phyloP scores from a whole-genome alignment of 148 eudicot genomes.

The Mesembryanthemum crystallinum region DNA sequence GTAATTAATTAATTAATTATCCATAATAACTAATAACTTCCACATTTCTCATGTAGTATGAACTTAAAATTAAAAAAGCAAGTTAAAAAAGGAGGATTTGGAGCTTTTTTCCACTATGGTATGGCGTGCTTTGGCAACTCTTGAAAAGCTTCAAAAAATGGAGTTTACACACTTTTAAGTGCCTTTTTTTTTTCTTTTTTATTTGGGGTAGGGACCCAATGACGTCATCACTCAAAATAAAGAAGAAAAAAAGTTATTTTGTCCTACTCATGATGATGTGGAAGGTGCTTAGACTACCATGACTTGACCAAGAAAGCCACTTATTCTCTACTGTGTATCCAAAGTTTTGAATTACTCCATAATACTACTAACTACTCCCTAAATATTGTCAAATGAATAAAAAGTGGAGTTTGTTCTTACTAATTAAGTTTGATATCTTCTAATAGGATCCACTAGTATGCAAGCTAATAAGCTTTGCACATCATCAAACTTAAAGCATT shows the following conservation, averaged over 20 bases:
- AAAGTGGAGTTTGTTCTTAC: too few relatives aligned
- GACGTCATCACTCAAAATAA: conserved; percentile 13
- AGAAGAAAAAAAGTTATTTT: conserved; percentile 27
- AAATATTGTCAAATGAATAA: too few relatives aligned
- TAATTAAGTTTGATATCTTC: too few relatives aligned
- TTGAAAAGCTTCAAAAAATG: conserved; percentile 10
- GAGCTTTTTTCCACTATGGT: conserved; percentile 19
- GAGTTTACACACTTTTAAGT: conserved; percentile 19
- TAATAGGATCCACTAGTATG: too few relatives aligned
- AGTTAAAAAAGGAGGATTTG: conserved; percentile 20
- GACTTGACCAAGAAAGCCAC: conserved; percentile 37
- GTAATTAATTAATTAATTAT: neutral
- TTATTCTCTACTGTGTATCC: conserved; percentile 30
- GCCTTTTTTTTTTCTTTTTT: too few relatives aligned
- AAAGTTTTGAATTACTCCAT: neutral
- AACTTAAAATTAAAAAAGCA: too few relatives aligned
- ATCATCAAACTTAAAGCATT: too few relatives aligned
- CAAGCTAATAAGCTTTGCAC: too few relatives aligned
- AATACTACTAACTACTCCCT: neutral
- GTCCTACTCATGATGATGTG: conserved; percentile 66
- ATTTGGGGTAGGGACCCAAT: conserved; percentile 1
- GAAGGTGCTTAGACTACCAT: conserved; percentile 29
- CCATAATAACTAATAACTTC: neutral
- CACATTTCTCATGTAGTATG: conserved; percentile 27
- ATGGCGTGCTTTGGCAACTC: conserved; percentile 28